These are phyloP conservation scores for Pelargonium australe DNA, from an alignment of 441 rosid genomes.

Conservation along the genomic window DNA sequence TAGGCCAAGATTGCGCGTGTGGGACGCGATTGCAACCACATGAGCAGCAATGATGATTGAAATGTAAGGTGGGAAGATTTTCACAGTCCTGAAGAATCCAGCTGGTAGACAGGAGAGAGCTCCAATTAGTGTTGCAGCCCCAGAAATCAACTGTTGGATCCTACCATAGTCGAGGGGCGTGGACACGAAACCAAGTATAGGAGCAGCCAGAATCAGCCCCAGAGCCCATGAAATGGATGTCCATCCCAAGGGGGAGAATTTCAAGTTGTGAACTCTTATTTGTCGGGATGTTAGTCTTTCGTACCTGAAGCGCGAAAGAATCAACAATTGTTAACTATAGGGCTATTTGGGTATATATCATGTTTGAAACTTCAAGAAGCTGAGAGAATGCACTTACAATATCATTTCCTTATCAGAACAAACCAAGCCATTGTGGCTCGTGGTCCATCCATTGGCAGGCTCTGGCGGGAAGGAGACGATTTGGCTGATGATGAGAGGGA, in stretches of 20 bases:
- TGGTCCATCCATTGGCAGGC: constrained; percentile 28
- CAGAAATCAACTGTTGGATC: constrained; percentile 32
- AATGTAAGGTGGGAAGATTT: constrained; percentile 48
- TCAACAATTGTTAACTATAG: neutral
- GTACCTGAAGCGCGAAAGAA: constrained; percentile 29
- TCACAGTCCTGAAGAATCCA: constrained; percentile 38
- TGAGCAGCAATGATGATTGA: constrained; percentile 30
- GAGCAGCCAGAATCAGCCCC: constrained; percentile 42
- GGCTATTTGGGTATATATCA: neutral
- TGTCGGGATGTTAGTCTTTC: constrained; percentile 22
- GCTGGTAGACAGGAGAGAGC: constrained; percentile 46
- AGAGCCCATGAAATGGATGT: constrained; percentile 51
- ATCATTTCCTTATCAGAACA: constrained; percentile 28
- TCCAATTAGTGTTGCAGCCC: constrained; percentile 42
- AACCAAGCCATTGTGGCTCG: constrained; percentile 21
- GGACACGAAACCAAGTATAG: constrained; percentile 30
- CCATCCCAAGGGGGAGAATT: constrained; percentile 50
- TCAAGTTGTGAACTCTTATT: constrained; percentile 23
- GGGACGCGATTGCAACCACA: constrained; percentile 37
- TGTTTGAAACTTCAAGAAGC: too few relatives aligned
- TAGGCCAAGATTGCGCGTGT: constrained; percentile 48
- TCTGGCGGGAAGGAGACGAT: constrained; percentile 19
- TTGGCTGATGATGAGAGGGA: constrained; percentile 48
- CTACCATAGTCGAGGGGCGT: constrained; percentile 37
- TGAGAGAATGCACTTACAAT: constrained; percentile 28